A percentile compares a stretch with the other conserved stretches of the same genome.
These are phyloP conservation scores for Tephrocybe sp. DNA, from an alignment of 768 basidiomycete genomes.

Conservation along the genomic window DNA sequence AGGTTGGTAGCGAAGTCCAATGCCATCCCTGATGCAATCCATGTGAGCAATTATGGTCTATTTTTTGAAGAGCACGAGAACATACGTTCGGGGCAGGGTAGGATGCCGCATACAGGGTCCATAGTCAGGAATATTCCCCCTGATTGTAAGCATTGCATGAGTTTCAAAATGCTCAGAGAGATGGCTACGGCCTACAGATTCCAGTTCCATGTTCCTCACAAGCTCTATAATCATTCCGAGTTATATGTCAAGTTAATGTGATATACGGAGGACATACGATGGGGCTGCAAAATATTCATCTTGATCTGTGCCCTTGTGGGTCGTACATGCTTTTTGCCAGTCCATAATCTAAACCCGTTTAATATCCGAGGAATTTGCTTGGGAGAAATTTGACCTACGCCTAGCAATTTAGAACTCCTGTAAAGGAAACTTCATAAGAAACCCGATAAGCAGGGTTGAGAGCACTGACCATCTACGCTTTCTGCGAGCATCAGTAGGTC, in stretches of 20 bases:
- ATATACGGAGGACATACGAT: neutral
- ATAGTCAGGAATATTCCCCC: neutral
- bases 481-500: neutral
- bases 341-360: neutral
- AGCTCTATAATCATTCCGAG: neutral
- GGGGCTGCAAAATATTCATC: neutral
- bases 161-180: neutral
- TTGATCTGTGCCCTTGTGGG: neutral
- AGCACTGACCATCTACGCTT: neutral
- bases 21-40: neutral
- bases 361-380: too few species aligned
- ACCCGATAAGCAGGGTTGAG: neutral
- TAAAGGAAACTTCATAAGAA: neutral
- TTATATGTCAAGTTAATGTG: neutral
- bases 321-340: neutral
- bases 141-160: neutral
- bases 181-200: neutral
- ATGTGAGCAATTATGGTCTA: neutral
- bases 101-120: neutral
- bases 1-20: neutral
- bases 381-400: neutral
- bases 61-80: neutral
- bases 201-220: neutral
- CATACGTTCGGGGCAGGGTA: neutral
- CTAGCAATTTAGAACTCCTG: neutral